A percentile compares a stretch with the other conserved stretches of the same genome.
Conservation (phyloP, 2,329 filamentous ascomycete species). For the Xylariales sp. region DNA sequence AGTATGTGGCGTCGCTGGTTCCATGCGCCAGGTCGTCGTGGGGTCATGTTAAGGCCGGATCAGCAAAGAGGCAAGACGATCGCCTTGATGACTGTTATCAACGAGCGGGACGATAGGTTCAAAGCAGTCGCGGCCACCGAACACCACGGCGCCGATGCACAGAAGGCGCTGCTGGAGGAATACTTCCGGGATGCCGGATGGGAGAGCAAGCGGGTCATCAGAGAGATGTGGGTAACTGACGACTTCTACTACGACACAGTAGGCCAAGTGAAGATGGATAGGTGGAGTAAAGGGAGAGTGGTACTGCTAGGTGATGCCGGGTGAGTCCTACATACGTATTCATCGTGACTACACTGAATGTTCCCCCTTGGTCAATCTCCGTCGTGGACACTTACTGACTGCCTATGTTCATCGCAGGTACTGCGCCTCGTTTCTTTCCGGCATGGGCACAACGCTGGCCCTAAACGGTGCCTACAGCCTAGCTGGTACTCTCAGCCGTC, state of each 20-base stretch:
- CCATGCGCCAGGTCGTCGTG: background rate
- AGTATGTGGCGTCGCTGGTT: slow-evolving; percentile 1
- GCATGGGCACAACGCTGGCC: slow-evolving; percentile 43
- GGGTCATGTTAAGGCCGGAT: slow-evolving; percentile 1
- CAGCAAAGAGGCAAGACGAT: background rate
- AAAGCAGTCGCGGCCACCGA: slow-evolving; percentile 11
- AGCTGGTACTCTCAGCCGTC: slow-evolving; percentile 37
- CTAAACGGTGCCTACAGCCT: slow-evolving; percentile 45
- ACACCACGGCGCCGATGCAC: slow-evolving; percentile 13
- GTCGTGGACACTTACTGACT: too few relatives aligned
- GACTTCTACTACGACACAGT: slow-evolving; percentile 41
- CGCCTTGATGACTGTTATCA: slow-evolving; percentile 25
- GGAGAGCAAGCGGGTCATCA: slow-evolving; percentile 33
- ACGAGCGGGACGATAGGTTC: slow-evolving; percentile 23
- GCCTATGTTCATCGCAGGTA: slow-evolving; percentile 22
- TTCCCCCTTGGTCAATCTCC: too few relatives aligned
- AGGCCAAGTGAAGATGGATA: slow-evolving; percentile 35
- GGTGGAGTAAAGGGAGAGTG: slow-evolving; percentile 30
- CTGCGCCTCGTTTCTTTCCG: slow-evolving; percentile 40
- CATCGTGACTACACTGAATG: background rate
- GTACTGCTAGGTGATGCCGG: slow-evolving; percentile 46
- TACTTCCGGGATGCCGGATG: slow-evolving; percentile 42
- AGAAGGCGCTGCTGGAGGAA: slow-evolving; percentile 35
- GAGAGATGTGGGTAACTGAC: slow-evolving; percentile 28
- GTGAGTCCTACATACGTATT: slow-evolving; percentile 1